Percentiles rank a stretch among this genome's conserved stretches.
Evolutionary conservation across 768 basidiomycete genomes (phyloP).

Genomic region (Mycena belliarum): DNA sequence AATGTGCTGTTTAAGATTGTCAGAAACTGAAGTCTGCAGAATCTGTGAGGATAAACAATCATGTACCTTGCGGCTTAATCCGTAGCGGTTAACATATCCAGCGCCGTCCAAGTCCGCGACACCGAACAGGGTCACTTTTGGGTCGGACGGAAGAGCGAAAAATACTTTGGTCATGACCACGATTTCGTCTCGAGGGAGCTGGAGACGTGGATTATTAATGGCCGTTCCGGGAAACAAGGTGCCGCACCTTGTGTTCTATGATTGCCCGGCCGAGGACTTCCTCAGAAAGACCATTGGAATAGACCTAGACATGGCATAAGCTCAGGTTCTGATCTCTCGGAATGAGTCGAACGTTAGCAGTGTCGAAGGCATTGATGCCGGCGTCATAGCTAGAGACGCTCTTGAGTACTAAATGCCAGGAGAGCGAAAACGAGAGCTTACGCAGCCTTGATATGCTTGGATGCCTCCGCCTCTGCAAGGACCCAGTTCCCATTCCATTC

Average conservation of each 20-base stretch:
- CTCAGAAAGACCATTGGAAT: conserved; percentile 68
- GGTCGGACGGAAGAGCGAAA: conserved; percentile 28
- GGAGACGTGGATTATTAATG: conserved; percentile 1
- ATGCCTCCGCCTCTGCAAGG: conserved; percentile 33
- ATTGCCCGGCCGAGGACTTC: conserved; percentile 50
- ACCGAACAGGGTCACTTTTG: conserved; percentile 10
- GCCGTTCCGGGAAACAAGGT: too few relatives aligned
- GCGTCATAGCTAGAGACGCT: conserved; percentile 42
- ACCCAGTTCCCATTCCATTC: conserved; percentile 38
- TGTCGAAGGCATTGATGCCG: conserved; percentile 65
- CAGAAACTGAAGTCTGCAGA: background rate
- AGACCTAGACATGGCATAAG: conserved; percentile 40
- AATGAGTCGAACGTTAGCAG: conserved; percentile 41
- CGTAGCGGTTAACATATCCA: conserved; percentile 59
- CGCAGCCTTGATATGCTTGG: conserved; percentile 36
- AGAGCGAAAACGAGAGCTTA: conserved; percentile 17
- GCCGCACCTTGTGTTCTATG: background rate
- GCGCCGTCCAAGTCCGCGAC: conserved; percentile 30
- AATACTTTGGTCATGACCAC: conserved; percentile 78
- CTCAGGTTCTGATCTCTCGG: background rate
- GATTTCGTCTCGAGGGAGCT: conserved; percentile 71
- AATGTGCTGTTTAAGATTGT: conserved; percentile 50
- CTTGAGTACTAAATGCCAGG: background rate
- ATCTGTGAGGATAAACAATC: background rate
- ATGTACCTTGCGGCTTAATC: conserved; percentile 45